Evolutionary conservation across 139 green algal species (phyloP).

Genomic region (Ettlia oleoabundans): DNA sequence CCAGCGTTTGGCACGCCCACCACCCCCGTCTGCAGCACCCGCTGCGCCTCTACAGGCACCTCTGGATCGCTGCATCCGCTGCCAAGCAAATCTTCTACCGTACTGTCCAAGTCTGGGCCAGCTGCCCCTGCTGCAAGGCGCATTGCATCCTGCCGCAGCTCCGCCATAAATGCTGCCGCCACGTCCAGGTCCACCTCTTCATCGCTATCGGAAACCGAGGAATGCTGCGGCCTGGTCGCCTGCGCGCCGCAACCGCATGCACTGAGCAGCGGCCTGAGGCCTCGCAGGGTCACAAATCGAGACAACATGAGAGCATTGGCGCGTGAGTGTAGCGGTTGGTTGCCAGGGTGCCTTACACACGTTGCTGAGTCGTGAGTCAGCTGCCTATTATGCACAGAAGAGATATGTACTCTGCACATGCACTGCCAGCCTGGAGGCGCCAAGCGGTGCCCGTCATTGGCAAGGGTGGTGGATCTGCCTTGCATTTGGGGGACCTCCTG

Average conservation of each 20-base stretch:
- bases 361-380: too few relatives aligned
- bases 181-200: not conserved
- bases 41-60: slow-evolving; percentile 26
- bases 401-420: too few relatives aligned
- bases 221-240: not conserved
- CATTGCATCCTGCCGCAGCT: not conserved
- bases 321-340: not conserved
- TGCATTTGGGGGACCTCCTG: too few relatives aligned
- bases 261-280: not conserved
- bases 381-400: too few relatives aligned
- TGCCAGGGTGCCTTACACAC: too few relatives aligned
- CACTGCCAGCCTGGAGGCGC: too few relatives aligned
- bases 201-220: not conserved
- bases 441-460: too few relatives aligned
- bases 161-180: not conserved
- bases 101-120: not conserved
- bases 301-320: not conserved
- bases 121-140: not conserved
- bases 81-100: not conserved
- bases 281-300: not conserved
- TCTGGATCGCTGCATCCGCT: not conserved
- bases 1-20: slow-evolving; percentile 86
- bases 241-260: not conserved
- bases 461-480: too few relatives aligned
- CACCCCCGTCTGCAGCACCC: slow-evolving; percentile 63